Evolutionary conservation across 129 eudicot species (phyloP), one percentile per base, ranked within the genome.

Genomic region (Centrapalus pauciflorus): DNA sequence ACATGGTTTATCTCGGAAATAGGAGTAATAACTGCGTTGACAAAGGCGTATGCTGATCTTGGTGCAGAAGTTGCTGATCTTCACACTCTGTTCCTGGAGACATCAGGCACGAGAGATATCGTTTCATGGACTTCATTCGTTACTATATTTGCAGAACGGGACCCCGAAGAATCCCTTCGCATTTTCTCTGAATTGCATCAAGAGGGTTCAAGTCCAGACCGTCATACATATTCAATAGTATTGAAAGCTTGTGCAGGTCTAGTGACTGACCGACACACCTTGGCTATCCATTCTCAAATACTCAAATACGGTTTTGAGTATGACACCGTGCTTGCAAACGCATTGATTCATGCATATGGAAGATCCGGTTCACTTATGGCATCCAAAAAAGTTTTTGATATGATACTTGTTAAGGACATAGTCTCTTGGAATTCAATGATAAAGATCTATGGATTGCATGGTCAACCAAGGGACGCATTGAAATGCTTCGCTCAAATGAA

Each of bases 351-450:
- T 62, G 92, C 97, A 0, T 84, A 87, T 75, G 86, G 85, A 66
- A 84, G 97, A 67, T 82, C 84, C 40, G 97, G 97, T 35, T 84
- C 85, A 0, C 65, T 87, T 40, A 20, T 28, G 14, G 55, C 59
- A 43, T 79, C 91, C 23, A 38, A 50, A 61, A 65, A 64, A 73
- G 89, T 90, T 52, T 90, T 90, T 21, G 58, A 78, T 58, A 80
- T 66, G 43, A 82, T 80, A 76, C 43, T 55, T 12, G 12, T 7
- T 4, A 77, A 76, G 55, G 95, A 90, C 67, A 71, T 80, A 7
- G 74, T 90, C 13, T 80, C 97, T 49, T 90, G 97, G 97, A 90
- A 90, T 65, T 77, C 97, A 34, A 80, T 90, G 71, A 74, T 90
- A 60, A 86, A 86, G 79, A 88, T 84, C 70, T 90, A 82, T 40